Evolutionary conservation across 2,329 filamentous ascomycete species (phyloP), one percentile per base, ranked within the genome.

Genomic region (Xylariales sp.): DNA sequence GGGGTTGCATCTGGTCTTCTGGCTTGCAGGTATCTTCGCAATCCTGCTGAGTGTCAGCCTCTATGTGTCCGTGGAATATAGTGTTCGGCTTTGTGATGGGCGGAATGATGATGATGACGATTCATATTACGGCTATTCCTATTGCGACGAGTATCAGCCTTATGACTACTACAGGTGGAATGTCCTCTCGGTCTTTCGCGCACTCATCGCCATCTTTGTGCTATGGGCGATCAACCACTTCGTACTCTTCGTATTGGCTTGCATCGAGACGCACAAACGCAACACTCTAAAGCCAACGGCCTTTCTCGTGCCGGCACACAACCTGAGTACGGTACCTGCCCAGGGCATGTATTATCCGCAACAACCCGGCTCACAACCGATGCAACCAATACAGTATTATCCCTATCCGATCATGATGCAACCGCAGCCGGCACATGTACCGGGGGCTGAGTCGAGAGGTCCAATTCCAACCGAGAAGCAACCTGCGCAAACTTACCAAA

Each of bases 171-270:
- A 60, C 23, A 48, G 65, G 23, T 48, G 30, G 12, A 58, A 53
- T 45, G 70, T 77, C 62, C 23, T 76, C 18, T 72, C 74, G 0
- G 60, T 67, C 89, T 89, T 52, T 74, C 73, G 69, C 41, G 72
- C 73, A 34, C 39, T 97, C 34, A 84, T 97, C 72, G 87, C 90
- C 4, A 91, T 98, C 75, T 88, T 93, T 41, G 91, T 89, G 30
- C 81, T 91, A 48, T 92, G 94, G 0, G 87, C 93, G 73, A 83
- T 97, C 64, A 85, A 94, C 41, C 96, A 97, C 75, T 88, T 97
- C 71, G 85, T 88, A 50, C 98, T 96, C 5, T 95, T 94, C 80
- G 89, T 77, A 10, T 43, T 77, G 30, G 76, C 75, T 16, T 78
- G 76, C 67, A 72, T 77, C 68, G 76, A 78, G 39, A 77, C 76